Base-by-base conservation (phyloP, 768 basidiomycete species). In the Suillus paluster region DNA sequence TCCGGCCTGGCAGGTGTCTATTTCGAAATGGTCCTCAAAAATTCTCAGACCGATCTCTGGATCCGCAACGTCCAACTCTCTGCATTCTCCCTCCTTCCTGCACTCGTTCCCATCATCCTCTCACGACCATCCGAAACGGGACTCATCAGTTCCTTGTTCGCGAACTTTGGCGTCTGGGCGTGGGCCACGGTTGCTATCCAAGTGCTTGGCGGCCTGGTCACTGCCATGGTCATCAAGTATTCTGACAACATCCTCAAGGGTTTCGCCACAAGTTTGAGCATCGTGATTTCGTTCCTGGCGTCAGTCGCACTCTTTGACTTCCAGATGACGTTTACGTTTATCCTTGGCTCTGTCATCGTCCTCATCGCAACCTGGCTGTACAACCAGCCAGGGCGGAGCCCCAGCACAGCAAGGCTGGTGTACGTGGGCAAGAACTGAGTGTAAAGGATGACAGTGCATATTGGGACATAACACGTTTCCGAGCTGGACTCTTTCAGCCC, bases 21-120 rank as follows among this genome's bases (percentile, higher is more conserved):
- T 78, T 99, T 99, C 67, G 97, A 99, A 79, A 95, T 97, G 91
- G 95, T 95, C 39, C 81, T 96, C 66, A 99, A 97, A 79, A 89
- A 90, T 67, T 91, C 92, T 3, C 88, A 88, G 67, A 84, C 89
- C 4, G 94, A 97, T 77, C 82, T 99, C 12, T 98, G 97, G 97
- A 89, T 97, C 61, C 91, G 97, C 71, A 99, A 98, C 74, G 91
- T 97, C 63, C 97, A 99, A 75, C 84, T 99, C 17, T 96, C 94
- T 25, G 83, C 96, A 59, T 99, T 98, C 80, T 96, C 94, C 54
- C 83, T 98, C 46, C 82, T 97, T 25, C 97, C 97, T 3, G 95
- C 95, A 4, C 75, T 95, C 53, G 79, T 89, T 3, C 94, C 95
- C 33, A 83, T 95, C 68, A 64, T 95, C 44, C 83, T 90, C 68